Conservation (phyloP, 805 yeast genomes). For the Ogataea haglerorum region DNA sequence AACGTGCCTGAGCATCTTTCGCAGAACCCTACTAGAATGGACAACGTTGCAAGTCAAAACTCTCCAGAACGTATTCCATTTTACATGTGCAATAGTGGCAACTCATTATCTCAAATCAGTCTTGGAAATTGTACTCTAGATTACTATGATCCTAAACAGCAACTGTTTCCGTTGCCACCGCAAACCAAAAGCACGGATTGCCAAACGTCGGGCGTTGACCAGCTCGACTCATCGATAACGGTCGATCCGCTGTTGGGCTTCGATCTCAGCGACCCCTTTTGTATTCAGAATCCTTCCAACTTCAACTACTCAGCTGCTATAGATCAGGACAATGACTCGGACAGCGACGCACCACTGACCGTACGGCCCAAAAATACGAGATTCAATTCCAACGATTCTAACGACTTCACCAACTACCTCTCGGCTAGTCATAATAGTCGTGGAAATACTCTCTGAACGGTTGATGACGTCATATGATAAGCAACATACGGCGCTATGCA, state of each 20-base stretch:
- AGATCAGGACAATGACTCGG: conserved; percentile 1
- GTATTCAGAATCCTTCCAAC: conserved; percentile 48
- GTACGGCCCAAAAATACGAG: conserved; percentile 16
- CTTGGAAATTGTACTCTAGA: conserved; percentile 23
- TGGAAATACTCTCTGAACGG: conserved; percentile 8
- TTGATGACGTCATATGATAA: background rate
- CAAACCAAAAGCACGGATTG: conserved; percentile 8
- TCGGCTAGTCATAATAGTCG: conserved; percentile 10
- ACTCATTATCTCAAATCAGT: conserved; percentile 21
- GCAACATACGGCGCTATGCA: background rate
- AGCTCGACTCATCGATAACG: conserved; percentile 12
- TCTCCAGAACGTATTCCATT: conserved; percentile 4
- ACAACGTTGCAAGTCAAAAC: background rate
- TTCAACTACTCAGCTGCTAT: conserved; percentile 32
- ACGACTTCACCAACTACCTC: conserved; percentile 17
- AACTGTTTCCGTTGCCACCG: conserved; percentile 21
- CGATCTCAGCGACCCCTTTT: conserved; percentile 47
- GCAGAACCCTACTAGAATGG: background rate
- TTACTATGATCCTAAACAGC: conserved; percentile 22
- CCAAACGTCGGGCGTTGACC: conserved; percentile 5
- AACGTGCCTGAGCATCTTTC: conserved; percentile 19
- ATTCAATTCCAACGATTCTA: conserved; percentile 21
- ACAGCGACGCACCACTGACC: background rate
- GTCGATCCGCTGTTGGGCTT: conserved; percentile 40
- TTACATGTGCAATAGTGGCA: conserved; percentile 8